Base-by-base conservation (phyloP, 1,139 yeast species). In the Magnusiomyces ingens region DNA sequence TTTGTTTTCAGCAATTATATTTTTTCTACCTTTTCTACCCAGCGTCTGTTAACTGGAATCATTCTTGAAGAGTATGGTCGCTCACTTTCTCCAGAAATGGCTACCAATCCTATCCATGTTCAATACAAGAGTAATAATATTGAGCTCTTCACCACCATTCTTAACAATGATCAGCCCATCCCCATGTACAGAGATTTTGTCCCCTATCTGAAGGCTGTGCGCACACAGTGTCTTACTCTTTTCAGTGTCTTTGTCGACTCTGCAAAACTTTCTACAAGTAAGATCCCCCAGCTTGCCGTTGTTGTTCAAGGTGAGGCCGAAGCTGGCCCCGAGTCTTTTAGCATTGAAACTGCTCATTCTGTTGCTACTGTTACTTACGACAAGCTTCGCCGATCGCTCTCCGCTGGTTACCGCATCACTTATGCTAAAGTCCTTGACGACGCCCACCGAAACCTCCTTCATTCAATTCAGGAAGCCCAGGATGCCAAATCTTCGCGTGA, bases 301-400 rank as follows among this genome's bases (percentile, higher is more conserved):
- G 83, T 91, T 17, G 96, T 91, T 3, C 94, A 89, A 67, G 99
- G 99, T 38, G 99, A 93, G 66, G 76, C 83, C 1, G 96, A 88
- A 58, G 96, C 98, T 3, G 98, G 97, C 0, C 91, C 96, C 0
- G 91, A 85, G 61, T 98, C 98, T 0, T 94, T 94, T 69, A 80
- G 89, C 11, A 68, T 93, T 49, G 85, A 79, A 45, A 80, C 81
- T 60, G 98, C 97, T 0, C 85, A 85, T 56, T 79, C 80, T 59
- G 78, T 91, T 8, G 74, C 84, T 36, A 73, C 74, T 51, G 89
- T 84, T 51, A 79, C 82, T 4, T 89, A 80, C 66, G 80, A 79
- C 18, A 85, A 85, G 64, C 71, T 90, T 59, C 74, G 81, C 59
- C 81, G 80, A 56, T 66, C 77, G 10, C 71, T 94, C 62, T 75